These are phyloP conservation scores for Parachaetomium inaequale DNA, from an alignment of 495 filamentous ascomycete genomes.

Conservation along the genomic window DNA sequence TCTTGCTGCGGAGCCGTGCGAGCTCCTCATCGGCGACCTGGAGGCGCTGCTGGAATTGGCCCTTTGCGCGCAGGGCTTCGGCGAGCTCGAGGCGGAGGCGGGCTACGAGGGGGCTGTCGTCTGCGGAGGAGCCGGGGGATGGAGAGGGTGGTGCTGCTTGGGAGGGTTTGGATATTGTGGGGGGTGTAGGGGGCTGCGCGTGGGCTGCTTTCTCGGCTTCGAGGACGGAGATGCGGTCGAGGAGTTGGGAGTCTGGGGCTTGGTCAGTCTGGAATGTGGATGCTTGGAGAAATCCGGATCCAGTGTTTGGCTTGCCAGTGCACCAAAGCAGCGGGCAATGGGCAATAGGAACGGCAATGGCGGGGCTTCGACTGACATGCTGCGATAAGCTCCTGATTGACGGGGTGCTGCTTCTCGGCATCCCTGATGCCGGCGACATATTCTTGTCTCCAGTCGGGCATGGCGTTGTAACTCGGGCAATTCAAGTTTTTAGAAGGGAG, in stretches of 20 bases:
- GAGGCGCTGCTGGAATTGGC: conserved; percentile 59
- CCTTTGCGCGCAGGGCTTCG: conserved; percentile 69
- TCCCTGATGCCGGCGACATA: conserved; percentile 42
- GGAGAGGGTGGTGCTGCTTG: conserved; percentile 17
- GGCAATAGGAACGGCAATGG: background rate
- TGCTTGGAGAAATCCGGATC: background rate
- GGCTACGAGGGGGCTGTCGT: conserved; percentile 37
- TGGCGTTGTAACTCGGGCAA: conserved; percentile 24
- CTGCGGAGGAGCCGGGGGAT: conserved; percentile 20
- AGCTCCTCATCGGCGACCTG: conserved; percentile 58
- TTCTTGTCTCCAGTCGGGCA: conserved; percentile 48
- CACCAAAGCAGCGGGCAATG: background rate
- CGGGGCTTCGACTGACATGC: conserved; percentile 37
- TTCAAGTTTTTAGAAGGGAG: too few relatives aligned
- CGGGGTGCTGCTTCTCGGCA: conserved; percentile 41
- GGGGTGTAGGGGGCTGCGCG: conserved; percentile 17
- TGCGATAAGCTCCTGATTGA: conserved; percentile 45
- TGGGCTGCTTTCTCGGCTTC: conserved; percentile 49
- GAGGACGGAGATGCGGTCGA: conserved; percentile 59
- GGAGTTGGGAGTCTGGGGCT: conserved; percentile 61
- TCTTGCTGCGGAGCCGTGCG: conserved; percentile 56
- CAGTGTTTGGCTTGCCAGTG: background rate
- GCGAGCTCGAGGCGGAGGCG: conserved; percentile 60
- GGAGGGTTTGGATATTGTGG: conserved; percentile 13
- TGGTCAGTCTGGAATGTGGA: conserved; percentile 20